Conservation (phyloP, 2,329 filamentous ascomycete genomes). For the Akanthomyces dipterigenus region DNA sequence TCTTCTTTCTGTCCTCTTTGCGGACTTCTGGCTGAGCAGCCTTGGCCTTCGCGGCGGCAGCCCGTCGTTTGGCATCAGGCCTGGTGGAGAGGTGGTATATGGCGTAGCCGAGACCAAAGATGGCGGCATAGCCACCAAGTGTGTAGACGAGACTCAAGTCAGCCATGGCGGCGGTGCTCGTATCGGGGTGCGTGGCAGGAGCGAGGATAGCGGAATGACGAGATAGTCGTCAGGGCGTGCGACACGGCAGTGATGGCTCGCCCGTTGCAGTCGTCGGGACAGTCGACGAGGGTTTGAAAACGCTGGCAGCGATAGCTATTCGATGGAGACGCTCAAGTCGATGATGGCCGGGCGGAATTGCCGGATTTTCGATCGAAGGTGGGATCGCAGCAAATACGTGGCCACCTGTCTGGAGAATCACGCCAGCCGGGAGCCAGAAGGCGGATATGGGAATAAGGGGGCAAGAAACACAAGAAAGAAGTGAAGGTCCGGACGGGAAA, state of each 20-base stretch:
- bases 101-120: constrained; percentile 30
- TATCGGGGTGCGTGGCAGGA: neutral
- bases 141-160: constrained; percentile 32
- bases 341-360: constrained; percentile 13
- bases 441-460: neutral
- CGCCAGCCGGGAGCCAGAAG: neutral
- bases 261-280: neutral
- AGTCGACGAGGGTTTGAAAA: neutral
- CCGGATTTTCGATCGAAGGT: neutral
- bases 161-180: constrained; percentile 21
- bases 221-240: constrained; percentile 18
- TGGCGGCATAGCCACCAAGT: constrained; percentile 29
- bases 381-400: constrained; percentile 3
- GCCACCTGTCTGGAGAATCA: neutral
- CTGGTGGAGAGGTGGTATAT: constrained; percentile 30
- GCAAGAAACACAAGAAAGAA: constrained; percentile 2
- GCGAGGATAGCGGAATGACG: neutral
- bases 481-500: neutral
- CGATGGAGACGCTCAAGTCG: neutral
- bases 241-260: neutral
- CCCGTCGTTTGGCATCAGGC: constrained; percentile 25
- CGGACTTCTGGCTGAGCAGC: constrained; percentile 25
- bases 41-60: constrained; percentile 22
- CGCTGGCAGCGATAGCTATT: neutral
- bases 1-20: constrained; percentile 39